Base-by-base conservation (phyloP, 2,329 filamentous ascomycete genomes). In the Apiospora phragmitis region DNA sequence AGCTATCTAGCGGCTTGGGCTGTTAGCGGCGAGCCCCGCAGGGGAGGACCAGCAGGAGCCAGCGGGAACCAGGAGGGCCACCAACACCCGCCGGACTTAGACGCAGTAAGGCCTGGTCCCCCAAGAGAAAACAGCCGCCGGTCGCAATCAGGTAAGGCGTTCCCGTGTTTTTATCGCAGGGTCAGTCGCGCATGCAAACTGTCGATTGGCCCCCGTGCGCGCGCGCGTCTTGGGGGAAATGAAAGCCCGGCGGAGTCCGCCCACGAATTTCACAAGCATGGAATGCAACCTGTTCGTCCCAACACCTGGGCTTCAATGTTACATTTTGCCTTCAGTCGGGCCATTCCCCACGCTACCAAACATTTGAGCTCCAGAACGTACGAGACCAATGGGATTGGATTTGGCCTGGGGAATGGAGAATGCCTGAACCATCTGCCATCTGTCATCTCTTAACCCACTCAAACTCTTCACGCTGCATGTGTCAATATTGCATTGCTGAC, bases 91-190 rank as follows among this genome's bases (percentile, higher is more conserved):
- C 55, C 55, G 55, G 55, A 38, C 55, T 62, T 62, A 62, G 55
- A 32, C 55, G 55, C 55, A 38, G 29, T 62, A 62, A 62, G 18
- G 32, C 51, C 26, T 32, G 51, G 26, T n/a, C 49, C 49, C 49
- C 26, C 24, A 29, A 18, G 26, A 55, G 32, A 32, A 29, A 5
- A 59, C 51, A 59, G 51, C 51, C 51, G 29, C 29, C 29, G 29
- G 51, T 59, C 32, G 32, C 21, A 38, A 16, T 62, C 55, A 38
- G 32, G 21, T 24, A 12, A 38, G 21, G 55, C 55, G n/a, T 62
- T 38, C 55, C 55, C 55, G 55, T 62, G 32, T 14, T 62, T 62
- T 62, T 62, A n/a, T 62, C 55, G 55, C 55, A 38, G 55, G 47
- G 18, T 38, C 55, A 62, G 55, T 18, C 55, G 55, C 51, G 32